Base-by-base conservation (phyloP, 345 rosid species). In the Leavenworthia alabamica region DNA sequence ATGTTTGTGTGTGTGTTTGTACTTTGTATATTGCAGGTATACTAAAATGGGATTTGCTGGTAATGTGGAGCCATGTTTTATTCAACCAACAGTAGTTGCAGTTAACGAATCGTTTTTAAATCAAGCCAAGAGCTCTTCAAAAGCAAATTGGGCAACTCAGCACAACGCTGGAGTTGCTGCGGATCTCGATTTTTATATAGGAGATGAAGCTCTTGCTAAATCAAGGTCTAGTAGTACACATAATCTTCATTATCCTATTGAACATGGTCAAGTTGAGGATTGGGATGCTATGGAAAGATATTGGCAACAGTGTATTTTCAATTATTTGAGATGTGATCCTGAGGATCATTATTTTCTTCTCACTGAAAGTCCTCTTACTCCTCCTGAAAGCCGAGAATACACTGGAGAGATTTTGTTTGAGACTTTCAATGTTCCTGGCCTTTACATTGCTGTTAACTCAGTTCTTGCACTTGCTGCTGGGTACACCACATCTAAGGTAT, bases 201-300 rank as follows among this genome's bases (percentile, higher is more conserved):
- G 99, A 26, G 97, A 93, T 0, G 97, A 93, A 71, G 98, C 97
- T 5, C 12, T 86, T 27, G 12, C 88, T 8, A 81, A 74, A 64
- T 83, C 98, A 12, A 68, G 97, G 66, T 78, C 94, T 19, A 93
- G 88, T 66, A 93, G 78, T 56, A 70, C 81, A 10, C 83, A 93
- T 56, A 86, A 77, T 50, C 94, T 93, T 70, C 84, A 69, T 52
- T 83, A 86, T 73, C 97, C 99, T 1, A 85, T 93, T 57, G 81
- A 73, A 64, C 86, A 89, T 26, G 94, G 99, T 51, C 97, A 93
- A 71, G 94, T 93, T 36, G 85, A 85, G 56, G 89, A 93, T 64
- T 93, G 99, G 99, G 99, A 93, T 51, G 89, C 96, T 37, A 86
- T 89, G 97, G 97, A 89, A 65, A 78, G 97, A 79, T 93, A 86